Evolutionary conservation across 768 basidiomycete genomes (phyloP).

Genomic region (Pholiota conissans): DNA sequence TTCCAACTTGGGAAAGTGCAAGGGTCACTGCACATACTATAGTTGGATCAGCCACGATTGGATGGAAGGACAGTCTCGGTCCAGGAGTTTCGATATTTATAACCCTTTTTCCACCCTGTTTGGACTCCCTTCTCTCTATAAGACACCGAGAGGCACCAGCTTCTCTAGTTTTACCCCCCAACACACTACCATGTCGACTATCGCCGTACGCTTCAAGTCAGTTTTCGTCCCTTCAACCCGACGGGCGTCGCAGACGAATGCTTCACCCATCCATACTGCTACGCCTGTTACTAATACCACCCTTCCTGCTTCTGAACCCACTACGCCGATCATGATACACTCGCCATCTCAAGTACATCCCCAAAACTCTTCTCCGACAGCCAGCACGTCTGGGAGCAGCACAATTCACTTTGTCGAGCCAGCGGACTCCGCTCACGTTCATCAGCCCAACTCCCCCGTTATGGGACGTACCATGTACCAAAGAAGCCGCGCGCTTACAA

Average conservation of each 20-base stretch:
- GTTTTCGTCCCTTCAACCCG: not conserved
- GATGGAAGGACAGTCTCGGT: not conserved
- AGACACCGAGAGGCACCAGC: not conserved
- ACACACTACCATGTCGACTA: not conserved
- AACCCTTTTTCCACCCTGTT: not conserved
- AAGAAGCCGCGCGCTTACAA: not conserved
- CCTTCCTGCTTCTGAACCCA: not conserved
- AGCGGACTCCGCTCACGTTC: not conserved
- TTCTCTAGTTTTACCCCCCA: not conserved
- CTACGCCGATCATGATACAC: not conserved
- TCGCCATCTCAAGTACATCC: not conserved
- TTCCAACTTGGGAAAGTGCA: not conserved
- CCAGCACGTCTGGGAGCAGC: not conserved
- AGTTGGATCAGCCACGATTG: not conserved
- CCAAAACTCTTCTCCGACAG: not conserved
- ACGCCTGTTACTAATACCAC: not conserved
- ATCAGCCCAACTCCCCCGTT: not conserved
- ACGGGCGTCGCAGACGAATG: not conserved
- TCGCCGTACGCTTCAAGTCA: slow-evolving; percentile 1
- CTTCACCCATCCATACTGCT: not conserved
- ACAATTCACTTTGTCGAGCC: not conserved
- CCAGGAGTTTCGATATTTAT: not conserved
- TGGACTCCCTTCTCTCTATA: not conserved
- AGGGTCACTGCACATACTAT: not conserved
- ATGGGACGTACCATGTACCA: not conserved